These are phyloP conservation scores for Vicia sativa DNA, from an alignment of 306 rosid genomes.

Conservation along the genomic window DNA sequence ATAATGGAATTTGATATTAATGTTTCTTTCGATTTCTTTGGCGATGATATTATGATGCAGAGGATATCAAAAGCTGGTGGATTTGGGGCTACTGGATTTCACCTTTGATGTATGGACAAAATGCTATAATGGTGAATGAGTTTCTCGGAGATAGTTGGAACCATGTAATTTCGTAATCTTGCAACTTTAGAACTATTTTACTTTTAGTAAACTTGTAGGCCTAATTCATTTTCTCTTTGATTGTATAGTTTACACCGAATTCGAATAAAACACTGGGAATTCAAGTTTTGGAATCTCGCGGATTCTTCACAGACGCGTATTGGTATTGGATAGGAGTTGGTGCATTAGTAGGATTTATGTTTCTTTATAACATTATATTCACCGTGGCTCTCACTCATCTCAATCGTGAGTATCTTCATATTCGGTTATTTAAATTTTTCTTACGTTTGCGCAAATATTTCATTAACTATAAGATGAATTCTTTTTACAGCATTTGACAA, in stretches of 20 bases:
- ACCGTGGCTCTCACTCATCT: slow-evolving; percentile 37
- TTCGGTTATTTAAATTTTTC: background rate
- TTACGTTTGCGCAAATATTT: background rate
- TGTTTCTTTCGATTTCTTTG: slow-evolving; percentile 31
- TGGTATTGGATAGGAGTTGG: slow-evolving; percentile 66
- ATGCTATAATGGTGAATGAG: slow-evolving; percentile 52
- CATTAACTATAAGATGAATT: background rate
- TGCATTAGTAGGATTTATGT: slow-evolving; percentile 39
- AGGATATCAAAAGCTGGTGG: slow-evolving; percentile 53
- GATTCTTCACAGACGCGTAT: slow-evolving; percentile 42
- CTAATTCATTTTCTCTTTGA: background rate
- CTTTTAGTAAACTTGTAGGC: background rate
- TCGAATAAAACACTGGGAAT: slow-evolving; percentile 20
- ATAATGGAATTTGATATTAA: no score
- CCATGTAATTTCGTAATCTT: slow-evolving; percentile 40
- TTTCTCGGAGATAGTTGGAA: slow-evolving; percentile 54
- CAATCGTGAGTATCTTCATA: slow-evolving; percentile 6
- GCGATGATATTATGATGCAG: slow-evolving; percentile 34
- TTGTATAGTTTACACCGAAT: slow-evolving; percentile 22
- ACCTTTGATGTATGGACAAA: slow-evolving; percentile 63
- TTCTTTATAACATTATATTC: slow-evolving; percentile 41
- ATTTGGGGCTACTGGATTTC: slow-evolving; percentile 65
- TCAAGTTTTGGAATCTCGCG: slow-evolving; percentile 36
- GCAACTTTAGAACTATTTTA: background rate
- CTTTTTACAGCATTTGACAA: slow-evolving; percentile 44